These are phyloP conservation scores for Talaromyces atroroseus DNA, from an alignment of 2,329 filamentous ascomycete species.

Conservation along the genomic window DNA sequence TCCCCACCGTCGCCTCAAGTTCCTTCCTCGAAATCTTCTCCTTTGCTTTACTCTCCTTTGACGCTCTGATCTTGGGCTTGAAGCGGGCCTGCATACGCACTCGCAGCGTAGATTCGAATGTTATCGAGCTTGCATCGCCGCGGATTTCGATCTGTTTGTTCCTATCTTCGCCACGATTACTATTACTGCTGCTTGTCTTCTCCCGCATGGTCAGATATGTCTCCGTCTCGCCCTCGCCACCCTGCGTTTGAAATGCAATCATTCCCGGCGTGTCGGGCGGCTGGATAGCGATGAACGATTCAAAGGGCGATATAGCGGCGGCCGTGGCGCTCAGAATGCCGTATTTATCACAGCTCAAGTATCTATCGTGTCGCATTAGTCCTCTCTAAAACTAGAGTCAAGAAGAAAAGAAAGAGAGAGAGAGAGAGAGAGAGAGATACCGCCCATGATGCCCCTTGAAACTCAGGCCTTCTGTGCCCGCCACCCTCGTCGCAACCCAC, in stretches of 20 bases:
- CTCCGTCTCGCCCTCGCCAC: constrained; percentile 47
- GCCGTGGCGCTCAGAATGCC: constrained; percentile 70
- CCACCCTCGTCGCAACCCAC: constrained; percentile 80
- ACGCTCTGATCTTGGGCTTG: constrained; percentile 74
- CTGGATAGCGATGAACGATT: constrained; percentile 68
- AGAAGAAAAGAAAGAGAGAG: background rate
- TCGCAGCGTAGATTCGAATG: constrained; percentile 66
- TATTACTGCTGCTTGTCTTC: background rate
- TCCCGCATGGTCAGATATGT: constrained; percentile 63
- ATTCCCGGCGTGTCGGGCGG: constrained; percentile 60
- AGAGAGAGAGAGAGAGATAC: constrained; percentile 37
- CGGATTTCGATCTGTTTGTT: constrained; percentile 58
- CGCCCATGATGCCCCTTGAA: constrained; percentile 88
- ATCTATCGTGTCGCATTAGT: constrained; percentile 39
- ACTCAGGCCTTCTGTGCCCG: constrained; percentile 73
- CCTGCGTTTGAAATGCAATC: constrained; percentile 65
- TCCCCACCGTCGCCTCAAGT: constrained; percentile 73
- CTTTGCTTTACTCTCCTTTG: constrained; percentile 74
- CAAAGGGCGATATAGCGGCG: constrained; percentile 76
- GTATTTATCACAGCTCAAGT: constrained; percentile 78
- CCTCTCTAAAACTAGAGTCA: background rate
- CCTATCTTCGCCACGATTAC: constrained; percentile 22
- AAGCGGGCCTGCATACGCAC: constrained; percentile 94
- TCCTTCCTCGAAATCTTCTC: constrained; percentile 84
- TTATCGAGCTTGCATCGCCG: constrained; percentile 65